These are phyloP conservation scores for Magnolia officinalis DNA, from an alignment of 164 flowering plant species.

Conservation along the genomic window DNA sequence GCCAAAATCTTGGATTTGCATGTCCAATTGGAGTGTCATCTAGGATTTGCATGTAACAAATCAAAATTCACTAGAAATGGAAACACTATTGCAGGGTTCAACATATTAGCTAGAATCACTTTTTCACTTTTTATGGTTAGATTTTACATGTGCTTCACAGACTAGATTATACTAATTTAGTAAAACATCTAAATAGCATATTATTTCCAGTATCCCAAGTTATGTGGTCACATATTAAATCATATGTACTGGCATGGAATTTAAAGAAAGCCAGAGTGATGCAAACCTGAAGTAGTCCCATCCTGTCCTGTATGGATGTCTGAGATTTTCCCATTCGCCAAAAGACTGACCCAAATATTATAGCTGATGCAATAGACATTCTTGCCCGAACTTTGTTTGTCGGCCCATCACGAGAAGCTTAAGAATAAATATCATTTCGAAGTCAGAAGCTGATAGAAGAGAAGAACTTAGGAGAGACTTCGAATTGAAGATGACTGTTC, in stretches of 20 bases:
- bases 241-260: background rate
- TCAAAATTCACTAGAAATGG: no score
- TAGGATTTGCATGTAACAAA: no score
- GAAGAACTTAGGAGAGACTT: background rate
- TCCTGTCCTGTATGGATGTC: slow-evolving; percentile 92
- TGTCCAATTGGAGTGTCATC: no score
- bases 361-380: slow-evolving; percentile 95
- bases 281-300: slow-evolving; percentile 96
- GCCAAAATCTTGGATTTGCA: no score
- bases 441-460: slow-evolving; percentile 9
- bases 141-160: no score
- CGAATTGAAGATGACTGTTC: slow-evolving; percentile 1
- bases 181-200: background rate
- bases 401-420: slow-evolving; percentile 97
- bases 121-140: no score
- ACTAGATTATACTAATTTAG: no score
- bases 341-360: slow-evolving; percentile 97
- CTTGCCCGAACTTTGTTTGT: slow-evolving; percentile 93
- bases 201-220: background rate
- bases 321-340: slow-evolving; percentile 98
- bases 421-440: background rate
- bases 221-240: background rate
- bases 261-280: slow-evolving; percentile 1
- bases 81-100: no score
- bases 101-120: no score